Base-by-base conservation (phyloP, 1,284 basidiomycete species). In the Leccinum pachyderme region DNA sequence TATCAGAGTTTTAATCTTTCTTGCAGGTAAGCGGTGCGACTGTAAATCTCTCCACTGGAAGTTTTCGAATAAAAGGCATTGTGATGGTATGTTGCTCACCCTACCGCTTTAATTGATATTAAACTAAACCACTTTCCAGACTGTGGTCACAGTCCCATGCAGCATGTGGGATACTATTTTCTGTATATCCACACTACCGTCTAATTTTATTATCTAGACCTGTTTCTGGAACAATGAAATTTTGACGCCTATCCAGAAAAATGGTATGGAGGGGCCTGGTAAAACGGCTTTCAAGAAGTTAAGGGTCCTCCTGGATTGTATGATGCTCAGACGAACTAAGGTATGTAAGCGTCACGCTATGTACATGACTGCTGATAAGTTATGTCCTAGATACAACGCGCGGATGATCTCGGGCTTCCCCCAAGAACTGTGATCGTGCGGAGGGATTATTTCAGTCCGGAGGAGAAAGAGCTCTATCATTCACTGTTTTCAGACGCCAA, bases 381-480 rank as follows among this genome's bases (percentile, higher is more conserved):
- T 66, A 53, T 39, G 39, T 90, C 82, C 74, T 96, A 93, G 86
- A 75, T 99, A 39, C 92, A 99, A 82, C 83, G 92, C 49, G 96
- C 96, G 1, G 97, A 99, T 68, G 97, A 99, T 71, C 84, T 99
- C 49, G 97, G 95, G 5, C 76, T 99, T n/a, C 97, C 97, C 3
- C 97, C 97, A 4, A 83, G 97, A 39, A 95, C 89, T 0, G 91
- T 99, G 44, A 81, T 92, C 52, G 88, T 99, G 58, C 85, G 94
- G 39, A 81, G 87, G 51, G 96, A 99, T 71, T 90, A 89, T 71
- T 99, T 99, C 78, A 97, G 93, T 60, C 91, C 93, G 0, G 93
- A 97, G 70, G 95, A 98, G 74, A 97, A 95, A 71, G 96, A 99
- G 66, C 76, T 99, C 11, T 99, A 99, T 73, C 80, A 88, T 51